Base-by-base conservation (phyloP, 805 yeast genomes). In the Metschnikowia peoriensis region DNA sequence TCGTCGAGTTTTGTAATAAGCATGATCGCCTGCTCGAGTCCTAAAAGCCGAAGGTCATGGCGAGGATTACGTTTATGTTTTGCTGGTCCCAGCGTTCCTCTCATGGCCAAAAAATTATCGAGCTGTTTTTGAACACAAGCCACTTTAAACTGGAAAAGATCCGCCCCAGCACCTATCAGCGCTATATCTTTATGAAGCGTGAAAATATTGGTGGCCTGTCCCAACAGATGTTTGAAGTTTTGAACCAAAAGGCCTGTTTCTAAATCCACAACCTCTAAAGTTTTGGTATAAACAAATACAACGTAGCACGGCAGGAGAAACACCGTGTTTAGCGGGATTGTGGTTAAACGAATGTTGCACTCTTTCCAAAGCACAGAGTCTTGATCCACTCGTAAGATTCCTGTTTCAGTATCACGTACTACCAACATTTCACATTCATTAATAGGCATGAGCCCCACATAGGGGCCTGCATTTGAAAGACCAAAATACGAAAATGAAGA, bases 401-500 rank as follows among this genome's bases (percentile, higher is more conserved):
- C 65, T 0, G 63, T 59, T 50, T 68, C 75, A 7, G 71, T 64
- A 48, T 73, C 78, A 44, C 71, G 69, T 0, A 73, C 59, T 9
- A 73, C 47, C 4, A 72, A 55, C 16, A 67, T 40, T 15, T 41
- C 38, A 8, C 54, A 52, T 15, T 11, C 28, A 17, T 28, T 38
- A 9, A 48, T 8, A 8, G 57, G 57, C 7, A 71, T 52, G 28
- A 68, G 61, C 54, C 61, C 59, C 2, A 62, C 59, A 2, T 58
- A 50, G 1, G 76, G 73, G 1, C 71, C 71, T 4, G 66, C 52
- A 22, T 61, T 59, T 1, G 68, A 60, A 27, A 73, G 60, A 8
- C 77, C 77, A 57, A 75, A 75, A 56, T 74, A 75, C 52, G 69
- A 65, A 57, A 74, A 72, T 8, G 76, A 63, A 22, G 70, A 60